Evolutionary conservation across 2,329 filamentous ascomycete genomes (phyloP).

Genomic region (Pezicula carpinea): DNA sequence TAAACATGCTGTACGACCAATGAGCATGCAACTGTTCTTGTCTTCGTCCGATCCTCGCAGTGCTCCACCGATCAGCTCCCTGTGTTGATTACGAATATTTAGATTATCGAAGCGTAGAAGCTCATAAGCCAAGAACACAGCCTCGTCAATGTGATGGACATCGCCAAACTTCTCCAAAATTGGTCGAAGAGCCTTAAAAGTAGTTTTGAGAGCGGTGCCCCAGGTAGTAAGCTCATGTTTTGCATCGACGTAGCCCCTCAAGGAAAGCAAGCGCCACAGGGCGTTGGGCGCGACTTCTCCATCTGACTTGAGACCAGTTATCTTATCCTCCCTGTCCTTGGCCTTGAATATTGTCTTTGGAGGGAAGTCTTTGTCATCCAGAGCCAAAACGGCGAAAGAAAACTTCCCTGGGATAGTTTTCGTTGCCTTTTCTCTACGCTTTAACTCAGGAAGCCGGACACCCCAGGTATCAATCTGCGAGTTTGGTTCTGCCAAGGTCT

Average conservation of each 20-base stretch:
- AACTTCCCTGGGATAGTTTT: slow-evolving; percentile 40
- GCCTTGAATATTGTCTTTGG: slow-evolving; percentile 58
- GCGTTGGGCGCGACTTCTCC: slow-evolving; percentile 68
- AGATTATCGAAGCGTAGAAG: slow-evolving; percentile 75
- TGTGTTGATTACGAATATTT: slow-evolving; percentile 59
- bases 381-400: slow-evolving; percentile 58
- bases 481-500: slow-evolving; percentile 44
- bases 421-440: slow-evolving; percentile 38
- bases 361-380: slow-evolving; percentile 66
- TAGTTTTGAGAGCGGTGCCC: slow-evolving; percentile 73
- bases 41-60: slow-evolving; percentile 63
- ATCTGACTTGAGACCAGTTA: slow-evolving; percentile 48
- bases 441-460: slow-evolving; percentile 52
- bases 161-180: slow-evolving; percentile 37
- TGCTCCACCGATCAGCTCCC: slow-evolving; percentile 50
- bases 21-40: slow-evolving; percentile 70
- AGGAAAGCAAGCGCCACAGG: slow-evolving; percentile 83
- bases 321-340: slow-evolving; percentile 11
- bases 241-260: slow-evolving; percentile 79
- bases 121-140: slow-evolving; percentile 79
- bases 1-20: slow-evolving; percentile 82
- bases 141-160: slow-evolving; percentile 60
- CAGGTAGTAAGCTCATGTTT: slow-evolving; percentile 76
- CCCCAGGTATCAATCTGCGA: slow-evolving; percentile 60
- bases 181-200: slow-evolving; percentile 58